Conservation (phyloP, 306 rosid genomes). For the Ziziphus jujuba region DNA sequence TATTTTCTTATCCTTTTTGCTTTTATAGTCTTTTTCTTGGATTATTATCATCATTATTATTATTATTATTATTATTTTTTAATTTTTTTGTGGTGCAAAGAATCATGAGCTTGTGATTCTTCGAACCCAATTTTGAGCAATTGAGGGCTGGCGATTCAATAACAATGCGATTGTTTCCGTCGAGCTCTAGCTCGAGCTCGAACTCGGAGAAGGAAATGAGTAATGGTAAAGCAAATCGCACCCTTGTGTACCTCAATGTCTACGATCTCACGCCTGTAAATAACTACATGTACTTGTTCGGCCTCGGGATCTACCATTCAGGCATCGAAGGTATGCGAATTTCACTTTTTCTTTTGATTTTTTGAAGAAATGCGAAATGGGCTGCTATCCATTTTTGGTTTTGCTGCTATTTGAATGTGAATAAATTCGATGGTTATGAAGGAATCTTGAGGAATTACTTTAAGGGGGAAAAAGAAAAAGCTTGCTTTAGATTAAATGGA, state of each 20-base stretch:
- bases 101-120: conserved; percentile 44
- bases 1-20: conserved; percentile 1
- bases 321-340: conserved; percentile 79
- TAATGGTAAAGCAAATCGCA: conserved; percentile 26
- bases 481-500: conserved; percentile 16
- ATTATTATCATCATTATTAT: too few species aligned
- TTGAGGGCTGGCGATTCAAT: conserved; percentile 20
- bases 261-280: conserved; percentile 90
- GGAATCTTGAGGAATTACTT: background rate
- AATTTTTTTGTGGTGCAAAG: background rate
- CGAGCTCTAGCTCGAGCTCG: conserved; percentile 46
- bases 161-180: conserved; percentile 77
- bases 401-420: background rate
- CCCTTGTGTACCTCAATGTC: conserved; percentile 76
- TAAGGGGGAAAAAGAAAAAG: too few species aligned
- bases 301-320: conserved; percentile 85
- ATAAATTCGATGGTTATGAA: background rate
- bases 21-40: conserved; percentile 18
- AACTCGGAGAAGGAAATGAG: conserved; percentile 35
- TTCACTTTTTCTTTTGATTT: background rate
- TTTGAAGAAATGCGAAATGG: background rate
- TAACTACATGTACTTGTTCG: conserved; percentile 76
- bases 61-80: background rate
- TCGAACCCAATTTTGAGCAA: conserved; percentile 13
- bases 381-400: background rate